phyloP scores from a whole-genome alignment of 2,329 filamentous ascomycete genomes.

The Botryotinia narcissicola region DNA sequence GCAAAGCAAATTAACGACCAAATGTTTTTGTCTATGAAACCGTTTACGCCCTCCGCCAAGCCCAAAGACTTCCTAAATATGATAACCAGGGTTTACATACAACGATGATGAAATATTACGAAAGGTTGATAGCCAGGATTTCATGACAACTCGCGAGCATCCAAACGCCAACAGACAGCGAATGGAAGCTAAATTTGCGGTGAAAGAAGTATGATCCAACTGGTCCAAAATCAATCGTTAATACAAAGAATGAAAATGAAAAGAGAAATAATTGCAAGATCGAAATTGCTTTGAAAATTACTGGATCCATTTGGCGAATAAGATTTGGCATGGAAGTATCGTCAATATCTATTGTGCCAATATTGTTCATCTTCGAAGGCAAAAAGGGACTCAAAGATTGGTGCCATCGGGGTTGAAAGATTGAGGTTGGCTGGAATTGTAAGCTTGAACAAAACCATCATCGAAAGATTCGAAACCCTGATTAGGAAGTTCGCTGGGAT shows the following conservation, averaged over 20 bases:
- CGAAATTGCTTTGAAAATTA: background rate
- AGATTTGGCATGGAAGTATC: background rate
- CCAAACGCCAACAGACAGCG: conserved; percentile 14
- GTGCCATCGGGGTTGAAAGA: background rate
- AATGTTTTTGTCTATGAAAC: background rate
- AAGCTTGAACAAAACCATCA: background rate
- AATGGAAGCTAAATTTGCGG: background rate
- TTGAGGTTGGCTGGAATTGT: background rate
- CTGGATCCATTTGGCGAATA: background rate
- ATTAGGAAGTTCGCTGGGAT: background rate
- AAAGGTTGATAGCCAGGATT: background rate
- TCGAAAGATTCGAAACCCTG: background rate
- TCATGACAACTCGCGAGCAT: background rate
- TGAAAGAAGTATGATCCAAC: conserved; percentile 22
- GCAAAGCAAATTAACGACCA: background rate
- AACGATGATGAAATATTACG: background rate
- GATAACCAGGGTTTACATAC: conserved; percentile 1
- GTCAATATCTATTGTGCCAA: background rate
- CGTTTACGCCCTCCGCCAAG: conserved; percentile 7
- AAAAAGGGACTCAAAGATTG: background rate
- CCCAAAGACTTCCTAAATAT: conserved; percentile 15
- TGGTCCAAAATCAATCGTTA: conserved; percentile 21
- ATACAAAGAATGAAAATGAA: conserved; percentile 25
- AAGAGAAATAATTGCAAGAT: conserved; percentile 18
- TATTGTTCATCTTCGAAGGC: background rate